Conservation (phyloP, 2,329 filamentous ascomycete genomes). For the Ploettnerulaceae sp. region DNA sequence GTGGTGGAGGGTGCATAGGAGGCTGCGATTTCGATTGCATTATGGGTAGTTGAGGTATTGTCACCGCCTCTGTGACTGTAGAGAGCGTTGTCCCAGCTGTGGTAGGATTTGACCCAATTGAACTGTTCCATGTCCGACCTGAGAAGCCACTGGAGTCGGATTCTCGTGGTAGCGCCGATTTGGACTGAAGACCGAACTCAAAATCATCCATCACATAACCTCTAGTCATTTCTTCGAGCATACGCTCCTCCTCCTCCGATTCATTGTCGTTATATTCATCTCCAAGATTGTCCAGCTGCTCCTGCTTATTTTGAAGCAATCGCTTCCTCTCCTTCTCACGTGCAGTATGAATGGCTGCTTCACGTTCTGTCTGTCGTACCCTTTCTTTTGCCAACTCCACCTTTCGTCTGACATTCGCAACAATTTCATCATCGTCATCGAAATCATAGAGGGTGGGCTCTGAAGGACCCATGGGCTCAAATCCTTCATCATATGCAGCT, state of each 20-base stretch:
- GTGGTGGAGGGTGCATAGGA: constrained; percentile 24
- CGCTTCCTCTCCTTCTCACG: constrained; percentile 54
- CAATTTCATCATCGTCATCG: constrained; percentile 42
- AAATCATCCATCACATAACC: constrained; percentile 82
- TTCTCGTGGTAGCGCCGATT: constrained; percentile 66
- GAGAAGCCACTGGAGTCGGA: constrained; percentile 78
- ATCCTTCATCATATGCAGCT: constrained; percentile 89
- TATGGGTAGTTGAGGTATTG: constrained; percentile 27
- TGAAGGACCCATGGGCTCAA: constrained; percentile 60
- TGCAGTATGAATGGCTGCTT: constrained; percentile 57
- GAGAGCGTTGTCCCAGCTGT: constrained; percentile 64
- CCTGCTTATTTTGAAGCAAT: constrained; percentile 21
- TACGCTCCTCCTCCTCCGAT: constrained; percentile 66
- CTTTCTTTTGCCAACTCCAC: constrained; percentile 73
- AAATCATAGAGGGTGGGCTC: constrained; percentile 29
- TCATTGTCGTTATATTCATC: constrained; percentile 61
- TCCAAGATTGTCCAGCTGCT: constrained; percentile 39
- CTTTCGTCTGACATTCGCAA: constrained; percentile 55
- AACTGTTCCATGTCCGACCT: constrained; percentile 76
- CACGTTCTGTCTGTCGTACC: constrained; percentile 67
- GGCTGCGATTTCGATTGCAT: constrained; percentile 25
- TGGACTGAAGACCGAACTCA: constrained; percentile 64
- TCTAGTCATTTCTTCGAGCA: constrained; percentile 82
- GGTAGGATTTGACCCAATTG: constrained; percentile 66
- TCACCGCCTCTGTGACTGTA: constrained; percentile 58